Evolutionary conservation across 2,329 filamentous ascomycete genomes (phyloP).

Genomic region (Ambrosiella cleistominuta): DNA sequence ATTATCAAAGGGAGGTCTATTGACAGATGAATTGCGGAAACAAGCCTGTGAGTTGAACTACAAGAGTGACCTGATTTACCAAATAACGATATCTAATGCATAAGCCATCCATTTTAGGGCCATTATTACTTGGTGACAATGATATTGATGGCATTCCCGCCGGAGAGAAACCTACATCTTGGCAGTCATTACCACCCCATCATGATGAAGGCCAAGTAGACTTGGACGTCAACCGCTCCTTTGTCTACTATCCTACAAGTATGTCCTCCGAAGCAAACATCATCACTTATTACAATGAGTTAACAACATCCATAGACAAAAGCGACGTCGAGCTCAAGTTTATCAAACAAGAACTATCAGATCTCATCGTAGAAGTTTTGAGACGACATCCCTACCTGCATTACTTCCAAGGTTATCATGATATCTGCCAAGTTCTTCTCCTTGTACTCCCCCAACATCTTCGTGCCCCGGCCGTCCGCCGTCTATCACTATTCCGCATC

Average conservation of each 20-base stretch:
- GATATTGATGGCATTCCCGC: conserved; percentile 15
- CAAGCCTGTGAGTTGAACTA: conserved; percentile 51
- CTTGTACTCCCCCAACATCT: conserved; percentile 54
- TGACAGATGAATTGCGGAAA: conserved; percentile 50
- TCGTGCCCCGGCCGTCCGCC: conserved; percentile 48
- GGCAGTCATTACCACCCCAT: conserved; percentile 55
- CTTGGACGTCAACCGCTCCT: conserved; percentile 87
- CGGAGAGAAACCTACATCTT: conserved; percentile 20
- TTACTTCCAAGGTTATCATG: conserved; percentile 98
- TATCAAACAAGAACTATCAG: conserved; percentile 60
- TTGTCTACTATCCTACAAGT: conserved; percentile 88
- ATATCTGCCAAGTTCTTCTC: conserved; percentile 90
- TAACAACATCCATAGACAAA: conserved; percentile 9
- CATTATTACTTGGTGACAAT: conserved; percentile 33
- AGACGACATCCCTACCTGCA: conserved; percentile 66
- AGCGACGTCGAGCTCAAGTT: conserved; percentile 46
- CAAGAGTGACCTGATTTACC: background rate
- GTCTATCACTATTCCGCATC: conserved; percentile 79
- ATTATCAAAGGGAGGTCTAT: conserved; percentile 45
- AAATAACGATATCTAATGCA: conserved; percentile 9
- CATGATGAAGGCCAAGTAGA: conserved; percentile 78
- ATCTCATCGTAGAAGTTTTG: conserved; percentile 65
- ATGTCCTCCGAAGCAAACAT: conserved; percentile 18
- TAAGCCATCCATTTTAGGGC: conserved; percentile 32
- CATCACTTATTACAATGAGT: background rate